Evolutionary conservation across 768 basidiomycete species (phyloP).

Genomic region (Trametes villosa): DNA sequence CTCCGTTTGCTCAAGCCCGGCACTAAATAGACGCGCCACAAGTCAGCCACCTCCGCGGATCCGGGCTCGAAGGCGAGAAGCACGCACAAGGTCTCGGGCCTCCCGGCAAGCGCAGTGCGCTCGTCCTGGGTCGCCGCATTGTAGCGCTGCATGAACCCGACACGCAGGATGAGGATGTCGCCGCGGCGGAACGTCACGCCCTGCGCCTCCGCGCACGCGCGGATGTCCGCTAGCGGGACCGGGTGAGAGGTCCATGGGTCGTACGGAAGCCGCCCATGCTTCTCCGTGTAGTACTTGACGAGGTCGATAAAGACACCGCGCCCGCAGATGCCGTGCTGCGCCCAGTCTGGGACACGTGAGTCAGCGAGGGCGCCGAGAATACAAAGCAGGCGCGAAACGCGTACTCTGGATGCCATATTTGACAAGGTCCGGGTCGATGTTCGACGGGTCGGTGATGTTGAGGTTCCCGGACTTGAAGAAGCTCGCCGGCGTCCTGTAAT

Average conservation of each 20-base stretch:
- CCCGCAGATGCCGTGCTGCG: conserved; percentile 69
- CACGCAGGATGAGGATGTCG: conserved; percentile 62
- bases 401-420: conserved; percentile 74
- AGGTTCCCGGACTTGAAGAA: conserved; percentile 50
- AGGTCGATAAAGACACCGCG: conserved; percentile 69
- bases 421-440: conserved; percentile 48
- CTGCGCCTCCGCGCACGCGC: conserved; percentile 60
- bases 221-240: conserved; percentile 55
- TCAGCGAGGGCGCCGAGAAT: background rate
- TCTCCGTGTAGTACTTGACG: conserved; percentile 53
- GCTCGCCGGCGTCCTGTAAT: conserved; percentile 46
- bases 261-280: conserved; percentile 50
- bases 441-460: conserved; percentile 50
- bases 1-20: conserved; percentile 70
- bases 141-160: conserved; percentile 67
- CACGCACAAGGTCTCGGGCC: conserved; percentile 56
- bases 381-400: conserved; percentile 29
- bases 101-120: conserved; percentile 46
- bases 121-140: conserved; percentile 46
- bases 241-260: conserved; percentile 63
- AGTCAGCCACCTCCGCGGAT: background rate
- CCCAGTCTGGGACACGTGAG: conserved; percentile 55
- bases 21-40: conserved; percentile 42
- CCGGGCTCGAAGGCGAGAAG: background rate
- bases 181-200: conserved; percentile 63